A percentile compares a stretch with the other conserved stretches of the same genome.
Conservation (phyloP, 768 basidiomycete genomes). For the Crepidotus variabilis region DNA sequence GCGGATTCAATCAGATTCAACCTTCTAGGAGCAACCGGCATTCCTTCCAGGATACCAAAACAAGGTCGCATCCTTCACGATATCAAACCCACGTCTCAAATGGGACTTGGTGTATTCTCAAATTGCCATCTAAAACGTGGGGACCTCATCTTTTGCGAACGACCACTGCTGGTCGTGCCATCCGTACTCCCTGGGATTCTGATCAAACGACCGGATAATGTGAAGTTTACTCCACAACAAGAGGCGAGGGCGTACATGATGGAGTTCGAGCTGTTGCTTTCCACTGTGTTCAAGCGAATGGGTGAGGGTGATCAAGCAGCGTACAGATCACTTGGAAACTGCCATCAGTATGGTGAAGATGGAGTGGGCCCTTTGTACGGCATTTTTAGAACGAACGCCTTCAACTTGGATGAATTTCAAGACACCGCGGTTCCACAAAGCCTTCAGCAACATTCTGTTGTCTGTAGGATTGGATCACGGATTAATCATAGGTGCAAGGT, state of each 20-base stretch:
- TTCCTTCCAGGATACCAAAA: constrained; percentile 1
- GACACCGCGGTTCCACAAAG: neutral
- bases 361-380: constrained; percentile 30
- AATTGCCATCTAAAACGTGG: constrained; percentile 22
- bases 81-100: constrained; percentile 2
- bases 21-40: neutral
- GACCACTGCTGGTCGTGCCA: constrained; percentile 29
- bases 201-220: neutral
- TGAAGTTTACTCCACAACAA: neutral
- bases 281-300: neutral
- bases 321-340: constrained; percentile 28
- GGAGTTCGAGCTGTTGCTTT: constrained; percentile 3
- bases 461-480: neutral
- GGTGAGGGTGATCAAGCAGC: constrained; percentile 9
- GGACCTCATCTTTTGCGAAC: constrained; percentile 33
- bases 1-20: neutral
- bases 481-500: constrained; percentile 1
- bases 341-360: constrained; percentile 21
- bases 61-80: neutral
- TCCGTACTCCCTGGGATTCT: neutral
- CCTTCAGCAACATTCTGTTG: neutral
- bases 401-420: neutral
- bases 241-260: neutral
- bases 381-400: constrained; percentile 31
- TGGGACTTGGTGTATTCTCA: constrained; percentile 30